Conservation (phyloP, 768 basidiomycete genomes). For the Neoboletus brunneissimus region DNA sequence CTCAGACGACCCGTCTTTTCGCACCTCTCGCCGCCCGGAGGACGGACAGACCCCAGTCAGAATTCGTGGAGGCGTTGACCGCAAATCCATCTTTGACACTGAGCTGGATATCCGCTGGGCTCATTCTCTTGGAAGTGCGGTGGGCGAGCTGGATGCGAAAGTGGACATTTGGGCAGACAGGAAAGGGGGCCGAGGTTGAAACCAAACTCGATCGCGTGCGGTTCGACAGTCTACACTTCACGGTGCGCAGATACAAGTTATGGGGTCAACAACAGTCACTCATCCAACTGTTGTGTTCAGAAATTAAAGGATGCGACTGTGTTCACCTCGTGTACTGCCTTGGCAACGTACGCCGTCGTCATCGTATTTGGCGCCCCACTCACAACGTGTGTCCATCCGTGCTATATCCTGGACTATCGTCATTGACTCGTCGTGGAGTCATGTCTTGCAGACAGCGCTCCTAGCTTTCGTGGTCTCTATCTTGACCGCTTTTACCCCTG, state of each 20-base stretch:
- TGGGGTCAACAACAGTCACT: neutral
- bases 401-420: neutral
- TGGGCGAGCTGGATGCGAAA: slow-evolving; percentile 67
- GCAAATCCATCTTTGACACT: slow-evolving; percentile 55
- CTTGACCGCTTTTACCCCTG: slow-evolving; percentile 62
- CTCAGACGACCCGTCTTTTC: slow-evolving; percentile 51
- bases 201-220: slow-evolving; percentile 41
- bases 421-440: slow-evolving; percentile 34
- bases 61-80: slow-evolving; percentile 67
- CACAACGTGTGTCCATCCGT: slow-evolving; percentile 41
- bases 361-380: slow-evolving; percentile 78
- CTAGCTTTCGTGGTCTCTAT: slow-evolving; percentile 68
- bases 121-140: slow-evolving; percentile 56
- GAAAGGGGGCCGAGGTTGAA: slow-evolving; percentile 43
- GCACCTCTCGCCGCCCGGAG: slow-evolving; percentile 33
- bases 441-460: slow-evolving; percentile 58
- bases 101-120: slow-evolving; percentile 54
- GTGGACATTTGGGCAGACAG: slow-evolving; percentile 49
- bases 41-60: slow-evolving; percentile 65
- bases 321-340: slow-evolving; percentile 50
- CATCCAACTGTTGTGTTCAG: slow-evolving; percentile 34
- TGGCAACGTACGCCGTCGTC: slow-evolving; percentile 46
- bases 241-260: slow-evolving; percentile 33
- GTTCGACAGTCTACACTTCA: slow-evolving; percentile 37
- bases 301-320: slow-evolving; percentile 48